Conservation (phyloP, 192 early-diverging fungal species). For the Backusella parvicylindrica region DNA sequence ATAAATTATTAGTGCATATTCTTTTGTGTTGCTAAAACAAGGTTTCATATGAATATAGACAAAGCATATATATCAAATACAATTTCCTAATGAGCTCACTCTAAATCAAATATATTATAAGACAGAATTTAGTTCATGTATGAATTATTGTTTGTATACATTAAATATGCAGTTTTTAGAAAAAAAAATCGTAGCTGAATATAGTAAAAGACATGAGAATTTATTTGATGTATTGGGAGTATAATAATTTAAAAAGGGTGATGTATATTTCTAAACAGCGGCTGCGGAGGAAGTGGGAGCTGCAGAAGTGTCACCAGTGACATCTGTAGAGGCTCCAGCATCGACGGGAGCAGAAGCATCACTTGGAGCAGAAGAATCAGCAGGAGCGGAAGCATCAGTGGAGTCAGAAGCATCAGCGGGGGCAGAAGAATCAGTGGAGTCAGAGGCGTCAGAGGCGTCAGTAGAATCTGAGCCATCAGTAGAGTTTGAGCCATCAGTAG, state of each 20-base stretch:
- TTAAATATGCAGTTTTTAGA: too few relatives aligned
- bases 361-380: background rate
- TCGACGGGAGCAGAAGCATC: background rate
- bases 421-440: background rate
- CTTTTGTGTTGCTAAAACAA: background rate
- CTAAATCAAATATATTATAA: background rate
- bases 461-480: background rate
- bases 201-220: background rate
- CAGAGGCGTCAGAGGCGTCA: background rate
- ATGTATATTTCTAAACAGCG: background rate
- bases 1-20: too few relatives aligned
- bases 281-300: too few relatives aligned
- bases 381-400: background rate
- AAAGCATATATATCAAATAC: background rate
- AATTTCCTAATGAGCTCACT: background rate
- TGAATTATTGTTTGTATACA: too few relatives aligned
- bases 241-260: background rate
- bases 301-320: too few relatives aligned
- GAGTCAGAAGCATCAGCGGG: background rate
- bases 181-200: background rate
- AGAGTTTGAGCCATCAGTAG: background rate
- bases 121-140: too few relatives aligned
- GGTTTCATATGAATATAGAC: background rate
- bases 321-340: too few relatives aligned
- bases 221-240: background rate